phyloP scores from a whole-genome alignment of 805 yeast genomes.

The Ogataea nitratoaversa region DNA sequence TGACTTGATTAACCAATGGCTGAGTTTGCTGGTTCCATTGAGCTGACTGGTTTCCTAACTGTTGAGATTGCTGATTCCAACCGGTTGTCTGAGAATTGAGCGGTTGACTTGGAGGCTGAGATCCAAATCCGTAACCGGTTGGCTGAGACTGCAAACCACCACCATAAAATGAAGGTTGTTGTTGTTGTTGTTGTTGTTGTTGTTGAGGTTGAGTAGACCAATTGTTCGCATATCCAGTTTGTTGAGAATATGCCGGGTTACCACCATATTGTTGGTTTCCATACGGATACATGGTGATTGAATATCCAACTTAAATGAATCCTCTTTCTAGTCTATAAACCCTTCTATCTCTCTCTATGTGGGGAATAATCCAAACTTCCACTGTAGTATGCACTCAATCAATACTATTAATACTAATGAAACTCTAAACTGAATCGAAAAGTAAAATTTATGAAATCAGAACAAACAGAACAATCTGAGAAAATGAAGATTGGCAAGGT shows the following conservation, averaged over 20 bases:
- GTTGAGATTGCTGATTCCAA: conserved; percentile 10
- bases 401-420: too few relatives aligned
- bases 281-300: conserved; percentile 22
- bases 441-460: too few relatives aligned
- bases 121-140: conserved; percentile 35
- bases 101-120: conserved; percentile 19
- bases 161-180: conserved; percentile 23
- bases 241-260: conserved; percentile 19
- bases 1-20: conserved; percentile 19
- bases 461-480: too few relatives aligned
- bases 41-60: conserved; percentile 7
- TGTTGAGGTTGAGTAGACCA: conserved; percentile 24
- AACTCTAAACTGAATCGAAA: too few relatives aligned
- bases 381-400: too few relatives aligned
- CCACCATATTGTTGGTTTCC: conserved; percentile 23
- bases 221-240: conserved; percentile 19
- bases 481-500: too few relatives aligned
- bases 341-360: too few relatives aligned
- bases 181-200: conserved; percentile 31
- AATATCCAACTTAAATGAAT: neutral
- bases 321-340: too few relatives aligned
- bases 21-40: conserved; percentile 15
- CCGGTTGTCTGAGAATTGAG: conserved; percentile 11
- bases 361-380: too few relatives aligned
- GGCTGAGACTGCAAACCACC: conserved; percentile 30